Base-by-base conservation (phyloP, 2,329 filamentous ascomycete species). In the Epichloe elymi region DNA sequence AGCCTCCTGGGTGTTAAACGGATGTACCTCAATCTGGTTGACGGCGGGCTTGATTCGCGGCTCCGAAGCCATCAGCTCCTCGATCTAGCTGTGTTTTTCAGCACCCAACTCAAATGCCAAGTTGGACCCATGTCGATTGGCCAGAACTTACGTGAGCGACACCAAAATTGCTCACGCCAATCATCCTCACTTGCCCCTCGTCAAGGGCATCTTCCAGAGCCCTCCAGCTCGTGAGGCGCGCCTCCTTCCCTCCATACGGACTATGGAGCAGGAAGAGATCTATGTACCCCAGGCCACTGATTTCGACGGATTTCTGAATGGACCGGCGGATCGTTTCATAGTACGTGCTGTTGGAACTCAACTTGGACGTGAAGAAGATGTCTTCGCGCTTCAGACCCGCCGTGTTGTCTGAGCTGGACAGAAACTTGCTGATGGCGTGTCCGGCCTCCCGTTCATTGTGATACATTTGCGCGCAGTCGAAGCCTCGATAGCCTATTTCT, bases 21-120 rank as follows among this genome's bases (percentile, higher is more conserved):
- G 86, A 55, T 91, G 86, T 2, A 90, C 76, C 64, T 91, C 85
- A 59, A 90, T 83, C 68, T 93, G 87, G 60, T 91, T 91, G 48
- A 91, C 79, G 1, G 80, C 78, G 0, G 87, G 86, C 81, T 58
- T 30, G 26, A 30, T 30, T 11, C 26, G 26, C 26, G 26, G 26
- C 26, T 10, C 26, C 26, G 26, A 11, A 30, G 26, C 26, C 26
- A 30, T 3, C 26, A 30, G 26, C 26, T 30, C 26, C 26, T 30
- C 26, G 26, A 30, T 30, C 26, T 30, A 30, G 26, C 26, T 10
- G 26, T 8, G 26, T 30, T 10, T 10, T 4, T 30, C 26, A 30
- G 26, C 26, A 30, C 26, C 11, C 26, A 11, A 11, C 26, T 30
- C 26, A 4, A 11, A 30, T 11, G 26, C 26, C 26, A 30, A 30